Base-by-base conservation (phyloP, 169 alveolate species). In the Plasmodium billcollinsi region DNA sequence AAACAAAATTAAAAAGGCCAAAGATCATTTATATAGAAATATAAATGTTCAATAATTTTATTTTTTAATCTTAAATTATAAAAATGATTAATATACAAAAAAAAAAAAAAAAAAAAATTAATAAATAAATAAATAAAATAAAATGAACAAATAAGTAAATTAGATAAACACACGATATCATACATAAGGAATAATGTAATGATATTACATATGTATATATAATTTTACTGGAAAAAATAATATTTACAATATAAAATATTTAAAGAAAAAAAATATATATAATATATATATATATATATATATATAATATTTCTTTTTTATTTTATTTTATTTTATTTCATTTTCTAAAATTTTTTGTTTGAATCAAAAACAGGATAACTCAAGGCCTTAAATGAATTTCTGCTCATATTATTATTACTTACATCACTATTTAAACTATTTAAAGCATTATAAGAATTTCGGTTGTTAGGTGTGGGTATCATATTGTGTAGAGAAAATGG, bases 1-100 rank as follows among this genome's bases (percentile, higher is more conserved):
- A 83, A 83, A 83, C 91, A 83, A 83, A 83, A 72, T 83, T 83
- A 73, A 83, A 83, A 59, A 83, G 45, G 91, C 83, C 91, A 69
- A 83, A 47, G 29, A 29, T 33, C 52, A 21, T 54, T 49, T 20
- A 47, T 58, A 39, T 62, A 67, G 18, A 80, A 26, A 67, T 65
- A 47, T 24, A 26, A 26, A 61, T 59, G n/a, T 15, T 56, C 65
- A 56, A 56, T 56, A 56, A 18, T 56, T 56, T 56, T 21, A 56
- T 56, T 56, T 56, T 2, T 18, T 14, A 56, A n/a, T 56, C 7
- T 56, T 56, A 56, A 2, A 21, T 12, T 6, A 4, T 18, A 56
- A 56, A 56, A 56, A 12, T 5, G 3, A 56, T 3, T 56, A 56
- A 56, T 56, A 21, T 56, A 56, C 29, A 56, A 14, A 56, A 56